phyloP scores from a whole-genome alignment of 805 yeast species.

The Pichia thaimueangensis region DNA sequence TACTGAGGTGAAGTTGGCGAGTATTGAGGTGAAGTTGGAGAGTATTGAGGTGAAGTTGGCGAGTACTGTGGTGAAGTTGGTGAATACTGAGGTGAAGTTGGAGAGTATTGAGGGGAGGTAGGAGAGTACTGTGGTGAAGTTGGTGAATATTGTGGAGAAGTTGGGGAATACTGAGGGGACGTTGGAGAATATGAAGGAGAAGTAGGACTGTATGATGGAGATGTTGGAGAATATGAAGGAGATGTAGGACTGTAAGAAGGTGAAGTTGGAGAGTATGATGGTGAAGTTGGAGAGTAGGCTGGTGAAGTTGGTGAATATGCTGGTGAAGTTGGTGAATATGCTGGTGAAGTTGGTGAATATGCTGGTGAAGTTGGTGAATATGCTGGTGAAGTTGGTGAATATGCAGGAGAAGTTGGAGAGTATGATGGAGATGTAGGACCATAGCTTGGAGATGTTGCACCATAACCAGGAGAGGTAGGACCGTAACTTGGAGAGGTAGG shows the following conservation, averaged over 20 bases:
- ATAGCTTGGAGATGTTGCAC: conserved; percentile 48
- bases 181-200: conserved; percentile 79
- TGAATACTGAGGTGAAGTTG: conserved; percentile 53
- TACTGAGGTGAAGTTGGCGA: conserved; percentile 65
- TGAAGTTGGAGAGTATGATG: conserved; percentile 58
- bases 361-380: conserved; percentile 67
- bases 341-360: conserved; percentile 66
- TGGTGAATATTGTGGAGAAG: conserved; percentile 65
- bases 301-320: conserved; percentile 72
- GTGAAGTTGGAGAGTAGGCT: conserved; percentile 51
- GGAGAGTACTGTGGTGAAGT: conserved; percentile 85
- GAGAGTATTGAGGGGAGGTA: conserved; percentile 62
- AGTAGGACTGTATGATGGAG: conserved; percentile 66
- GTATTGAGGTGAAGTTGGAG: conserved; percentile 74
- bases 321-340: conserved; percentile 76
- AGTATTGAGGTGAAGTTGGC: conserved; percentile 59
- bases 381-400: conserved; percentile 70
- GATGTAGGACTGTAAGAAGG: conserved; percentile 74
- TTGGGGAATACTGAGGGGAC: conserved; percentile 73
- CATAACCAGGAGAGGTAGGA: conserved; percentile 54
- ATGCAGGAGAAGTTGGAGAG: conserved; percentile 52
- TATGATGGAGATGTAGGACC: conserved; percentile 73
- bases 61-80: conserved; percentile 51
- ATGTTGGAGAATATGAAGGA: conserved; percentile 73
- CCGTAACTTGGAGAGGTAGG: conserved; percentile 44